phyloP scores from a whole-genome alignment of 352 stramenopile genomes.

The Pythium aphanidermatum region DNA sequence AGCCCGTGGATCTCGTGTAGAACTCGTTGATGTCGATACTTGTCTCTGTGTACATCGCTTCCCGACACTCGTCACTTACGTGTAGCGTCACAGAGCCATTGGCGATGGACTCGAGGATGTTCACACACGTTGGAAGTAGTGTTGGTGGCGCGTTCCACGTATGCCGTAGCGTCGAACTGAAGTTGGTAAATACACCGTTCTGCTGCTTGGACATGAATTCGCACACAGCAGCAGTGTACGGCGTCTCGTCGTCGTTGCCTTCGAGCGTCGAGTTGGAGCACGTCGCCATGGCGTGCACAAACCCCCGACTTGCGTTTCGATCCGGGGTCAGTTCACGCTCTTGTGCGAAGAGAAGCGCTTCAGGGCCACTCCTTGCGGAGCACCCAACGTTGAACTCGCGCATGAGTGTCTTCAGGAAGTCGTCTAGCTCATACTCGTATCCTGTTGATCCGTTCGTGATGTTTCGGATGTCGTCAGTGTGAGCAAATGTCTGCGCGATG shows the following conservation, averaged over 20 bases:
- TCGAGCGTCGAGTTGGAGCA: constrained; percentile 44
- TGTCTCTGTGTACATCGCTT: constrained; percentile 42
- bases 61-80: constrained; percentile 32
- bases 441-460: constrained; percentile 12
- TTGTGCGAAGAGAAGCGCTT: constrained; percentile 34
- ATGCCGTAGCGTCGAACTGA: constrained; percentile 49
- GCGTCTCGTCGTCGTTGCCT: constrained; percentile 28
- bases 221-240: constrained; percentile 55
- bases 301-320: constrained; percentile 34
- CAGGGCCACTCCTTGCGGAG: constrained; percentile 20
- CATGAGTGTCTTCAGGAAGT: constrained; percentile 52
- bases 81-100: constrained; percentile 32
- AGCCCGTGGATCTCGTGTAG: constrained; percentile 31
- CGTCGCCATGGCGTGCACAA: constrained; percentile 41
- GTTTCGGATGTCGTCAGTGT: constrained; percentile 30
- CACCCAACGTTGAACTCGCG: constrained; percentile 49
- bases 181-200: constrained; percentile 75
- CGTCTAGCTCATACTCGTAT: constrained; percentile 48
- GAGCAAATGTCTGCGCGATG: constrained; percentile 23
- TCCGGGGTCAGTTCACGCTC: constrained; percentile 35
- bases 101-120: constrained; percentile 37
- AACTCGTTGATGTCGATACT: constrained; percentile 59
- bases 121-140: constrained; percentile 51
- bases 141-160: constrained; percentile 37
- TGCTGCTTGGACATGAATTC: constrained; percentile 58